A percentile compares a stretch with the other conserved stretches of the same genome.
These are phyloP conservation scores for Grigorovia humatica DNA, from an alignment of 805 yeast species.

Conservation along the genomic window DNA sequence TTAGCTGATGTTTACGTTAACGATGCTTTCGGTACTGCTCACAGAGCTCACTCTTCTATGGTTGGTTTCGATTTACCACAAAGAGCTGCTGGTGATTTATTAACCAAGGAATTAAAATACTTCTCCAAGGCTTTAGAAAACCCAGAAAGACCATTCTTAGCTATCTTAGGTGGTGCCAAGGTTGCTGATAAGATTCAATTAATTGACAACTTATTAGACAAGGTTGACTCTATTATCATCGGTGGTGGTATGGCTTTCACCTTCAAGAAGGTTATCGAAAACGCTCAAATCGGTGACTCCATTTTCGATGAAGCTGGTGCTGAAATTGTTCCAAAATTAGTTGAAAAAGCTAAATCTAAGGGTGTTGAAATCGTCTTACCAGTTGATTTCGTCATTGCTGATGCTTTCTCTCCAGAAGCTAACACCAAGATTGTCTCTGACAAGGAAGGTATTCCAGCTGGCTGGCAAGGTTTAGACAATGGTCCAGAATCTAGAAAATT, in stretches of 20 bases:
- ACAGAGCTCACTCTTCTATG: slow-evolving; percentile 99
- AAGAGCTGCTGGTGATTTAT: slow-evolving; percentile 97
- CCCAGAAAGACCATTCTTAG: slow-evolving; percentile 97
- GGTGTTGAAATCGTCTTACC: slow-evolving; percentile 91
- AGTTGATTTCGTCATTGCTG: slow-evolving; percentile 93
- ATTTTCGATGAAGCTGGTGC: slow-evolving; percentile 93
- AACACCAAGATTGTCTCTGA: slow-evolving; percentile 74
- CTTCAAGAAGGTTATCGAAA: slow-evolving; percentile 86
- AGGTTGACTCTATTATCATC: slow-evolving; percentile 86
- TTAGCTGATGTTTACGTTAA: slow-evolving; percentile 95
- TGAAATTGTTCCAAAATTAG: slow-evolving; percentile 81
- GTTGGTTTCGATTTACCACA: slow-evolving; percentile 72
- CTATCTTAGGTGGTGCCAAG: slow-evolving; percentile 99
- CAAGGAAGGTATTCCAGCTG: slow-evolving; percentile 87
- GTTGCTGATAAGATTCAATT: slow-evolving; percentile 98
- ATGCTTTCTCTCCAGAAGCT: slow-evolving; percentile 89
- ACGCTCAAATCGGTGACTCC: slow-evolving; percentile 84
- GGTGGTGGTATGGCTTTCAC: slow-evolving; percentile 99
- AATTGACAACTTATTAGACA: slow-evolving; percentile 92
- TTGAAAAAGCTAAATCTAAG: slow-evolving; percentile 95
- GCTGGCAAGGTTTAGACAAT: slow-evolving; percentile 92
- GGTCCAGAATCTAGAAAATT: slow-evolving; percentile 84
- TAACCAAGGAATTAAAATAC: slow-evolving; percentile 94
- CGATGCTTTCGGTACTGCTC: slow-evolving; percentile 99
- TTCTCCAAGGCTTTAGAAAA: slow-evolving; percentile 97